Percentiles rank a stretch among this genome's conserved stretches.
Evolutionary conservation across 148 eudicot genomes (phyloP).

Genomic region (Vaccinium darrowii): DNA sequence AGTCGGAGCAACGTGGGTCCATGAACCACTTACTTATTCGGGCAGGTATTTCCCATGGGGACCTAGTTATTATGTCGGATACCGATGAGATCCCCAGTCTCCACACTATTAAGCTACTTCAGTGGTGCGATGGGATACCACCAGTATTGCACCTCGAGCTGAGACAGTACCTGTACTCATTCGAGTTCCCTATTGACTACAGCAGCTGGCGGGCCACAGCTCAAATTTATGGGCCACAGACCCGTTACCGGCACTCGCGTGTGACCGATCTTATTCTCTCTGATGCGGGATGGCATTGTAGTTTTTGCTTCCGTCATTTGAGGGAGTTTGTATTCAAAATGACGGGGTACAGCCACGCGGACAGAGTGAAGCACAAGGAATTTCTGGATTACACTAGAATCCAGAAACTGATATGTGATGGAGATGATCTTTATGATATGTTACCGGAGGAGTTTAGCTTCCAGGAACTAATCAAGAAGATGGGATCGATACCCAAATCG

Average conservation of each 20-base stretch:
- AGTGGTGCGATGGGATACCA: constrained; percentile 82
- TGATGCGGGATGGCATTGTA: constrained; percentile 94
- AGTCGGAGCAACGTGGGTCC: constrained; percentile 53
- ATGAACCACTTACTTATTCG: constrained; percentile 56
- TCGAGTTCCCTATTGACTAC: constrained; percentile 85
- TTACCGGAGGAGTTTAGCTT: constrained; percentile 87
- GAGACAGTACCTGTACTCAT: constrained; percentile 77
- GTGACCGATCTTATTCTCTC: constrained; percentile 58
- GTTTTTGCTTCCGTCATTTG: constrained; percentile 73
- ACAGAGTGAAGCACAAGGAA: constrained; percentile 59
- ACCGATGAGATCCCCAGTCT: constrained; percentile 89
- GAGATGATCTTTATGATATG: constrained; percentile 85
- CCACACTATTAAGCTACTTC: constrained; percentile 68
- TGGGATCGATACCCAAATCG: constrained; percentile 60
- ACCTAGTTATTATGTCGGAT: constrained; percentile 76
- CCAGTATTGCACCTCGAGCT: constrained; percentile 66
- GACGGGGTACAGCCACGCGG: constrained; percentile 94
- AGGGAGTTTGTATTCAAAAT: constrained; percentile 77
- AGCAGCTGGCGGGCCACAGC: constrained; percentile 80
- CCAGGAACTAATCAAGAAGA: constrained; percentile 62
- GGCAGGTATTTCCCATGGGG: constrained; percentile 65
- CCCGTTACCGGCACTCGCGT: constrained; percentile 65
- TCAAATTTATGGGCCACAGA: constrained; percentile 45
- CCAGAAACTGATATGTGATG: constrained; percentile 58
- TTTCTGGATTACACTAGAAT: constrained; percentile 56